A percentile compares a stretch with the other conserved stretches of the same genome.
Evolutionary conservation across 1,139 yeast species (phyloP).

Genomic region (Pichia inconspicua): DNA sequence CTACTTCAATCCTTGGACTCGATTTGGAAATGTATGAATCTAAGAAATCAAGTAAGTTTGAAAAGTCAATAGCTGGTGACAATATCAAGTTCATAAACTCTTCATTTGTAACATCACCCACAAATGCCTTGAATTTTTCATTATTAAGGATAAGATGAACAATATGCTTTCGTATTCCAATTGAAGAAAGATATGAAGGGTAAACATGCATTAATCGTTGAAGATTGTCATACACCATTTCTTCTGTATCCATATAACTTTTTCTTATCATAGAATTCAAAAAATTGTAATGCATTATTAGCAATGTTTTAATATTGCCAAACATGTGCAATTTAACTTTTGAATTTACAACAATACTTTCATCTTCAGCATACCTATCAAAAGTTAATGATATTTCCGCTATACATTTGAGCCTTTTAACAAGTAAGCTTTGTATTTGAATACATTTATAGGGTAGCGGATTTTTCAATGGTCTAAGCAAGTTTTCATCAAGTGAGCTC

Average conservation of each 20-base stretch:
- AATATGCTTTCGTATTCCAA: slow-evolving; percentile 2
- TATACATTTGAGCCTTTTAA: slow-evolving; percentile 13
- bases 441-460: slow-evolving; percentile 10
- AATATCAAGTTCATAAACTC: slow-evolving; percentile 4
- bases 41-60: slow-evolving; percentile 1
- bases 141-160: neutral
- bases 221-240: slow-evolving; percentile 16
- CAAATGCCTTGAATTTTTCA: slow-evolving; percentile 4
- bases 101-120: neutral
- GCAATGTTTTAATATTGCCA: slow-evolving; percentile 22
- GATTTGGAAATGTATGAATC: slow-evolving; percentile 6
- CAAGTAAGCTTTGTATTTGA: slow-evolving; percentile 4
- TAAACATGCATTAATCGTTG: slow-evolving; percentile 21
- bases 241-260: slow-evolving; percentile 6
- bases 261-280: slow-evolving; percentile 10
- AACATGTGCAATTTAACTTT: slow-evolving; percentile 16
- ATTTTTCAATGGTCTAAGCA: slow-evolving; percentile 6
- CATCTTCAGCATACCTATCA: slow-evolving; percentile 9
- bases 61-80: slow-evolving; percentile 9
- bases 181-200: slow-evolving; percentile 17
- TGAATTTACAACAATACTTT: slow-evolving; percentile 14
- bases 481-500: neutral
- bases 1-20: slow-evolving; percentile 10
- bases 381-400: slow-evolving; percentile 14
- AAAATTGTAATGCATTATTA: slow-evolving; percentile 18